Evolutionary conservation across 495 filamentous ascomycete species (phyloP).

Genomic region (Aspergillus hancockii): DNA sequence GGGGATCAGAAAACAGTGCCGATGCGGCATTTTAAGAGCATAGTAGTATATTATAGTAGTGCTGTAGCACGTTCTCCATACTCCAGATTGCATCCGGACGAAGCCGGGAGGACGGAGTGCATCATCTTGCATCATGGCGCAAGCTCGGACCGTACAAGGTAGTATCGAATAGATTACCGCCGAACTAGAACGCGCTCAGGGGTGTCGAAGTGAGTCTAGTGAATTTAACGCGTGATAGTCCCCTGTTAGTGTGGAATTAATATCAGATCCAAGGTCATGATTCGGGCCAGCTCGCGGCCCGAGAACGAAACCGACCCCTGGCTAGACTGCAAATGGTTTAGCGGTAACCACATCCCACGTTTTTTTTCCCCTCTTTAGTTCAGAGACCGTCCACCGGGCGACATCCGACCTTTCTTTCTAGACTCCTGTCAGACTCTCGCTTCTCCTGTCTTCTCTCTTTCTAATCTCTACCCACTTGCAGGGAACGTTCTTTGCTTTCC

Average conservation of each 20-base stretch:
- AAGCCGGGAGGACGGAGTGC: not conserved
- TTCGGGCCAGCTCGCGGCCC: constrained; percentile 1
- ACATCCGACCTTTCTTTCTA: not conserved
- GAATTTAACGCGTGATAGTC: not conserved
- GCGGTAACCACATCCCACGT: constrained; percentile 11
- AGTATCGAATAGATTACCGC: not conserved
- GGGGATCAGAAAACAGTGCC: not conserved
- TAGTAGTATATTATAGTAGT: not conserved
- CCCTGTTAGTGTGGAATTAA: not conserved
- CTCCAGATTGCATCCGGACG: not conserved
- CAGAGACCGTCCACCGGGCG: not conserved
- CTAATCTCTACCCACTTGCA: not conserved
- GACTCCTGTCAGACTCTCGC: constrained; percentile 4
- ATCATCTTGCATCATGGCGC: not conserved
- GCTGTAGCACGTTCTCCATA: not conserved
- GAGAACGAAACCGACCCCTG: constrained; percentile 2
- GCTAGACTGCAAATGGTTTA: constrained; percentile 2
- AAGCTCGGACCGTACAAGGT: constrained; percentile 1
- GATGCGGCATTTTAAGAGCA: not conserved
- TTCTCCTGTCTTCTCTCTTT: constrained; percentile 11
- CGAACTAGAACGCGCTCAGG: constrained; percentile 1
- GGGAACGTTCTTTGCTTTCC: not conserved
- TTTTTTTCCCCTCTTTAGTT: not conserved
- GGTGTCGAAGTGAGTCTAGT: not conserved
- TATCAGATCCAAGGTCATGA: not conserved